Conservation (phyloP, 2,329 filamentous ascomycete species). For the Metarhizium robertsii region DNA sequence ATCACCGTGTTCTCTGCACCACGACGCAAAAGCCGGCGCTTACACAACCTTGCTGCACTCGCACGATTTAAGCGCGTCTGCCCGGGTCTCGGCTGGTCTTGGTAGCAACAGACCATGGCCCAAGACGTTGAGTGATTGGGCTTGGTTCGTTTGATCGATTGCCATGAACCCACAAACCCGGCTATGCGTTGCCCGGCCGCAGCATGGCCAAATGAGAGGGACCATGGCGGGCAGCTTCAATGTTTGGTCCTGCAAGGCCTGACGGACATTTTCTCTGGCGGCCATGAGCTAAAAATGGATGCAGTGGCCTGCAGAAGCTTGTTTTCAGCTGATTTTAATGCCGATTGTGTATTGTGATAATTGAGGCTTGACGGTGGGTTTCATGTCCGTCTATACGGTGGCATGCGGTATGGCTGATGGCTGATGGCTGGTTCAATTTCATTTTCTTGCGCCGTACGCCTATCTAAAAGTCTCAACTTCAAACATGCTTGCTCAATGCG, state of each 20-base stretch:
- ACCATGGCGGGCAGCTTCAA: too few species aligned
- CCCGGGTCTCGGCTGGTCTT: neutral
- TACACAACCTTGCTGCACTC: neutral
- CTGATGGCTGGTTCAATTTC: constrained; percentile 22
- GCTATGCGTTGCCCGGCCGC: neutral
- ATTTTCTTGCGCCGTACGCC: constrained; percentile 29
- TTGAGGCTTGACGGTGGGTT: neutral
- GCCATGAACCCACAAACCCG: neutral
- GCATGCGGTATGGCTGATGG: neutral
- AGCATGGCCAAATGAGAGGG: neutral
- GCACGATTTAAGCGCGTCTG: neutral
- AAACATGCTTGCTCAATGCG: constrained; percentile 13
- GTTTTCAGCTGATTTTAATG: neutral
- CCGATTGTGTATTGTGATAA: neutral
- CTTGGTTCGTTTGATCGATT: neutral
- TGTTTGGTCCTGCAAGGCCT: neutral
- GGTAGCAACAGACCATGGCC: neutral
- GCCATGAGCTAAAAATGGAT: neutral
- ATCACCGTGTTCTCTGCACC: constrained; percentile 5
- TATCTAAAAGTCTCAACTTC: constrained; percentile 27
- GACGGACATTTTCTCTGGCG: neutral
- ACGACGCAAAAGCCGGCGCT: neutral
- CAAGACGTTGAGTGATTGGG: constrained; percentile 1
- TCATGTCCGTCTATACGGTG: neutral
- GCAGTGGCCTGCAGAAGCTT: neutral